phyloP scores from a whole-genome alignment of 345 rosid species.

The Iberis pinnata region DNA sequence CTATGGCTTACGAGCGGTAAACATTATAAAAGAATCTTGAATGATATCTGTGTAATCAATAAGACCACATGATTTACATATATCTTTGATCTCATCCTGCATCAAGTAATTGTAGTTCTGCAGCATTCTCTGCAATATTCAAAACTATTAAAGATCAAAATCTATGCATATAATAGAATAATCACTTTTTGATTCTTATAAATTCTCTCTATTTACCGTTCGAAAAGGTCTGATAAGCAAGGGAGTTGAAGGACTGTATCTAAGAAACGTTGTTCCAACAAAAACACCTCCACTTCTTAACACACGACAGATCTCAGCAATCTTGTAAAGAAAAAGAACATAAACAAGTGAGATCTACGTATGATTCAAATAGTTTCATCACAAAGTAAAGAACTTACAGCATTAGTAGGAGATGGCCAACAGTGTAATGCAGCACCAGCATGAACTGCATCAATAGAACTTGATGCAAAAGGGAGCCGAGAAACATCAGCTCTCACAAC shows the following conservation, averaged over 20 bases:
- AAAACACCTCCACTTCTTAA: conserved; percentile 81
- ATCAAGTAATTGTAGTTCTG: conserved; percentile 48
- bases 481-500: conserved; percentile 91
- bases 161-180: neutral
- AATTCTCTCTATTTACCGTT: conserved; percentile 45
- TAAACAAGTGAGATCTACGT: neutral
- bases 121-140: conserved; percentile 41
- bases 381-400: conserved; percentile 37
- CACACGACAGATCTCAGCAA: conserved; percentile 84
- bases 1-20: conserved; percentile 84
- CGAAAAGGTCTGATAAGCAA: conserved; percentile 44
- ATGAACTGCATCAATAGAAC: conserved; percentile 83
- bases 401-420: conserved; percentile 95
- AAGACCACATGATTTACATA: conserved; percentile 78
- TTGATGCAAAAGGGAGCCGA: conserved; percentile 77
- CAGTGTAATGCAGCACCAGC: conserved; percentile 96
- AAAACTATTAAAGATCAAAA: neutral
- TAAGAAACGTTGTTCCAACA: conserved; percentile 86
- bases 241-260: conserved; percentile 53
- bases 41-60: conserved; percentile 58
- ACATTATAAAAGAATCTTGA: conserved; percentile 74
- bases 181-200: neutral
- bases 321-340: conserved; percentile 19
- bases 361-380: neutral
- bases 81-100: conserved; percentile 70